Percentiles rank a stretch among this genome's conserved stretches.
phyloP scores from a whole-genome alignment of 1,284 basidiomycete genomes.

The Ustilago esculenta region DNA sequence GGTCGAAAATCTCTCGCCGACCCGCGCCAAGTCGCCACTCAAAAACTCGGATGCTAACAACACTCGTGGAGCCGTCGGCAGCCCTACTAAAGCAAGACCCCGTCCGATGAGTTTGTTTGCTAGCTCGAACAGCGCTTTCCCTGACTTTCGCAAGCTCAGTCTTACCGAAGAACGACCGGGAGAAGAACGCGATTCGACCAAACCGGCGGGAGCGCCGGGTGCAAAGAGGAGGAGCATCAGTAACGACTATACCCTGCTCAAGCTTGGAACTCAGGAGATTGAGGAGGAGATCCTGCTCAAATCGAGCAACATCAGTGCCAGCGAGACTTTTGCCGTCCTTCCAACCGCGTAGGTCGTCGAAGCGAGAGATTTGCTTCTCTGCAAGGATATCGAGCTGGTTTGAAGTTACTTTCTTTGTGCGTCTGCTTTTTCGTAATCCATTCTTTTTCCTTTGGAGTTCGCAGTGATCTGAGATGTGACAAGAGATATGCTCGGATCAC shows the following conservation, averaged over 20 bases:
- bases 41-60: conserved; percentile 5
- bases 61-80: neutral
- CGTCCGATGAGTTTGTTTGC: conserved; percentile 41
- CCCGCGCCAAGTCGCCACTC: conserved; percentile 2
- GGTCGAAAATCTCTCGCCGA: conserved; percentile 34
- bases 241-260: conserved; percentile 43
- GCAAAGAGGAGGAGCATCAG: conserved; percentile 20
- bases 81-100: conserved; percentile 6
- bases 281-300: conserved; percentile 30
- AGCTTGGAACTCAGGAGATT: conserved; percentile 18
- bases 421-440: too few relatives aligned
- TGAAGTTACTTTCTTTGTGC: too few relatives aligned
- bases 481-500: too few relatives aligned
- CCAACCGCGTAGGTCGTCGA: too few relatives aligned
- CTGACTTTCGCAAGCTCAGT: neutral
- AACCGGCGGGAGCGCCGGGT: too few relatives aligned
- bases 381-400: too few relatives aligned
- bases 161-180: neutral
- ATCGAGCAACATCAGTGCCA: conserved; percentile 10
- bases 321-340: conserved; percentile 33
- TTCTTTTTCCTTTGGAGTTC: too few relatives aligned
- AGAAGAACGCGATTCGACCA: too few relatives aligned
- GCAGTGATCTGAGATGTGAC: too few relatives aligned
- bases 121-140: neutral
- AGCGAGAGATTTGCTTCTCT: too few relatives aligned